phyloP scores from a whole-genome alignment of 163 green algal genomes.

The Scenedesmus sp. region DNA sequence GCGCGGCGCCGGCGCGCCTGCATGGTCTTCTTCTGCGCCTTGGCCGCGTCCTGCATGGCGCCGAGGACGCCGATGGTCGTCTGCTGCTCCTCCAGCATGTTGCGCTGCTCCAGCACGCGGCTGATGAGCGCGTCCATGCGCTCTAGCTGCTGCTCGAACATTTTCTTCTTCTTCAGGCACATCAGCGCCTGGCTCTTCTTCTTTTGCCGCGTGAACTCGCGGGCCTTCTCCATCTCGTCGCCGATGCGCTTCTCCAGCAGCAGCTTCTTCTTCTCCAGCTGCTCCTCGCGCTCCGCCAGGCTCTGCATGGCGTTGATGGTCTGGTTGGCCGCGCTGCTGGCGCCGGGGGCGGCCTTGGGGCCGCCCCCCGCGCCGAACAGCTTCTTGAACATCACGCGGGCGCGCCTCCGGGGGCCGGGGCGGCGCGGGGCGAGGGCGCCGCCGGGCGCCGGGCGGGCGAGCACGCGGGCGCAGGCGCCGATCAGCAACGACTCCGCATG shows the following conservation, averaged over 20 bases:
- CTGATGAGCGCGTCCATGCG: slow-evolving; percentile 88
- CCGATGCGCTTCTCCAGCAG: slow-evolving; percentile 92
- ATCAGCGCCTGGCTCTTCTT: slow-evolving; percentile 87
- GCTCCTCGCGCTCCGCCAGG: slow-evolving; percentile 88
- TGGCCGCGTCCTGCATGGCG: slow-evolving; percentile 80
- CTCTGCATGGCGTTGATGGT: slow-evolving; percentile 63
- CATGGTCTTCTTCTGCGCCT: slow-evolving; percentile 86
- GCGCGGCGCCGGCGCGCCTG: slow-evolving; percentile 46
- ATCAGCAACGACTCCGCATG: too few species aligned
- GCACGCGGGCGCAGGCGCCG: too few species aligned
- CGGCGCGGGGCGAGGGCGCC: too few species aligned
- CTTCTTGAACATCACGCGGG: slow-evolving; percentile 38
- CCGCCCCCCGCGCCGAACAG: slow-evolving; percentile 25
- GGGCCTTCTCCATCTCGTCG: slow-evolving; percentile 87
- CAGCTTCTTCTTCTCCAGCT: slow-evolving; percentile 90
- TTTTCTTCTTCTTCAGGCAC: slow-evolving; percentile 93
- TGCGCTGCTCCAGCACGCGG: slow-evolving; percentile 91
- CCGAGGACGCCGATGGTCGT: slow-evolving; percentile 87
- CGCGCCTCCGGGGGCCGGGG: too few species aligned
- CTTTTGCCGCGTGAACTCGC: slow-evolving; percentile 81
- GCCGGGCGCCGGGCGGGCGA: too few species aligned
- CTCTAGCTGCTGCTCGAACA: slow-evolving; percentile 86
- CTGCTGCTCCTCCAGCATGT: slow-evolving; percentile 91
- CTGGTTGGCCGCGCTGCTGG: slow-evolving; percentile 27
- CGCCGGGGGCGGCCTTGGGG: slow-evolving; percentile 11